Conservation (phyloP, 306 rosid species). For the Inga leiocalycina region DNA sequence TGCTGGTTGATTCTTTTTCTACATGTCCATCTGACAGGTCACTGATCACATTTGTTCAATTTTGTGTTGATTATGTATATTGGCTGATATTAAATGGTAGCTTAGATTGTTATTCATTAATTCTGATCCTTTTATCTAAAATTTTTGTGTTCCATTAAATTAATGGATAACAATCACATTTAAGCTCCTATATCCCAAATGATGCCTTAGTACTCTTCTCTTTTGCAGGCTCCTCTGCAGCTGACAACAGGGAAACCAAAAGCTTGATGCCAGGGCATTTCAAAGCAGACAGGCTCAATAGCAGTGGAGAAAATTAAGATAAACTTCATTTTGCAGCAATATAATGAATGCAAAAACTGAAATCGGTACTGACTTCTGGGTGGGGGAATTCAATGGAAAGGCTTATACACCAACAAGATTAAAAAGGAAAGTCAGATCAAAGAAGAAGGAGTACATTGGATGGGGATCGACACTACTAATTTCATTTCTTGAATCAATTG, state of each 20-base stretch:
- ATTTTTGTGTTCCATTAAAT: not conserved
- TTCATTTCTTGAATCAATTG: conserved; percentile 65
- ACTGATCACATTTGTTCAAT: not conserved
- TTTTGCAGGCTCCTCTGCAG: not conserved
- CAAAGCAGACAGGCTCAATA: conserved; percentile 9
- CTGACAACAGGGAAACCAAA: conserved; percentile 23
- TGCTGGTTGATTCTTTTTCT: not conserved
- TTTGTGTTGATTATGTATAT: not conserved
- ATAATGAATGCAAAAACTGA: conserved; percentile 24
- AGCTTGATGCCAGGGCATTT: conserved; percentile 1
- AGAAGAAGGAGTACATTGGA: conserved; percentile 61
- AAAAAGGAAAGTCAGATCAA: conserved; percentile 49
- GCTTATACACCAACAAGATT: conserved; percentile 32
- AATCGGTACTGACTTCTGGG: conserved; percentile 32
- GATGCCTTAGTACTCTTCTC: not conserved
- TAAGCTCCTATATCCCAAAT: not conserved
- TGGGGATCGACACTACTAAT: conserved; percentile 78
- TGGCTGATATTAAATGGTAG: not conserved
- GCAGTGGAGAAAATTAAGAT: conserved; percentile 11
- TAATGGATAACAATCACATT: not conserved
- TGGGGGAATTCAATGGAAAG: conserved; percentile 40
- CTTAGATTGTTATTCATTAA: not conserved
- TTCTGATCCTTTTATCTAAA: too few species aligned
- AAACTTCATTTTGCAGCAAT: not conserved
- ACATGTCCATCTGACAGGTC: not conserved